Conservation (phyloP, 129 eudicot species). For the Flaveria sonorensis region DNA sequence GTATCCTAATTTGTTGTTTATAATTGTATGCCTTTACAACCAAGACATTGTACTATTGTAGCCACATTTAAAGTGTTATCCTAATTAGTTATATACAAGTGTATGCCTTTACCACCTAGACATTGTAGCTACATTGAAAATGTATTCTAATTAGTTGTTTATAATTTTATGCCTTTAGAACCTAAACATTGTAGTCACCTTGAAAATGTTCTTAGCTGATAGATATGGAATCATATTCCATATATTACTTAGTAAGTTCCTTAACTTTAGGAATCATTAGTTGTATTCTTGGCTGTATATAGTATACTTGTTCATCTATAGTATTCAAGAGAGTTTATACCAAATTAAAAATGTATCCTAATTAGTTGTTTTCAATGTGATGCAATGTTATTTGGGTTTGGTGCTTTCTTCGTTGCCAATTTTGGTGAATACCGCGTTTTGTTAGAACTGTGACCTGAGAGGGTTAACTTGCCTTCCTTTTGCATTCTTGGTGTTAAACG, state of each 20-base stretch:
- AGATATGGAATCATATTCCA: no score
- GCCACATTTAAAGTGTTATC: not conserved
- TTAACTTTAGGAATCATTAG: no score
- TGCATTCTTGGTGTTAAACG: no score
- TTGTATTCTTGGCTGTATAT: no score
- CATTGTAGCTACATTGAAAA: not conserved
- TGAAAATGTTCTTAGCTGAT: no score
- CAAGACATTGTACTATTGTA: not conserved
- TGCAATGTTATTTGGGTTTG: not conserved
- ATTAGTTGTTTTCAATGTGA: not conserved
- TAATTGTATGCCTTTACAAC: not conserved
- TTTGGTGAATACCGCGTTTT: not conserved
- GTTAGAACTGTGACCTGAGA: not conserved
- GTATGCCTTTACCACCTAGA: slow-evolving; percentile 11
- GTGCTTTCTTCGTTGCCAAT: not conserved
- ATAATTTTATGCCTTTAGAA: not conserved
- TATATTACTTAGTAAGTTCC: no score
- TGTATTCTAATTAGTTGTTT: slow-evolving; percentile 1
- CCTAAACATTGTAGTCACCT: not conserved
- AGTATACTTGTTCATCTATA: no score
- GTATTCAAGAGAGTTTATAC: no score
- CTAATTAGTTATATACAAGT: not conserved
- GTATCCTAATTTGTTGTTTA: not conserved
- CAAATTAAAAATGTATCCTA: not conserved
- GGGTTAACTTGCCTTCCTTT: not conserved